Evolutionary conservation across 371 early-diverging fungal species (phyloP).

Genomic region (Actinomortierella ambigua): DNA sequence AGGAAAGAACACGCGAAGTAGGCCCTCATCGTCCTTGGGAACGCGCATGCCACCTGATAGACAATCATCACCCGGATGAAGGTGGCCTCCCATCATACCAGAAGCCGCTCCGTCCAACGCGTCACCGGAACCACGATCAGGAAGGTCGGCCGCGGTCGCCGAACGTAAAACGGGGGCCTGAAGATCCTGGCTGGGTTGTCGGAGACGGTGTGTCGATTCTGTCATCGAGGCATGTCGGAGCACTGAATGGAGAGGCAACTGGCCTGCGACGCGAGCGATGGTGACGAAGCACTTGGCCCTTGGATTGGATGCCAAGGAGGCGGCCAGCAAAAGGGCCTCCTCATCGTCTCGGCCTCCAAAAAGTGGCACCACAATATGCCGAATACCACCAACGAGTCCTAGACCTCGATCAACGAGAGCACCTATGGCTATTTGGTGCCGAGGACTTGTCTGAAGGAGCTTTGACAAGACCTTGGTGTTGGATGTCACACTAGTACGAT

Average conservation of each 20-base stretch:
- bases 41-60: neutral
- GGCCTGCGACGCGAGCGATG: constrained; percentile 10
- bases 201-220: constrained; percentile 3
- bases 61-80: neutral
- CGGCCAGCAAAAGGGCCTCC: constrained; percentile 26
- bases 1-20: constrained; percentile 28
- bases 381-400: constrained; percentile 30
- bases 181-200: neutral
- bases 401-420: constrained; percentile 35
- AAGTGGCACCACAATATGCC: constrained; percentile 30
- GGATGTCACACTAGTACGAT: constrained; percentile 31
- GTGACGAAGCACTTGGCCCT: constrained; percentile 36
- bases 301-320: constrained; percentile 14
- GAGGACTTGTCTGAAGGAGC: constrained; percentile 23
- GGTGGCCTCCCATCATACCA: too few relatives aligned
- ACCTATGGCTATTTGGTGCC: constrained; percentile 21
- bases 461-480: constrained; percentile 40
- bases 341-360: constrained; percentile 32
- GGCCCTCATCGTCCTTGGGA: constrained; percentile 25
- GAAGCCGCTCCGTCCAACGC: neutral
- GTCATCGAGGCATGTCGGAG: neutral
- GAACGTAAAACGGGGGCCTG: neutral
- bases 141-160: neutral
- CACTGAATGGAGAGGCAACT: neutral
- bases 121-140: neutral